phyloP scores from a whole-genome alignment of 2,329 filamentous ascomycete genomes.

The Trichophyton equinum region DNA sequence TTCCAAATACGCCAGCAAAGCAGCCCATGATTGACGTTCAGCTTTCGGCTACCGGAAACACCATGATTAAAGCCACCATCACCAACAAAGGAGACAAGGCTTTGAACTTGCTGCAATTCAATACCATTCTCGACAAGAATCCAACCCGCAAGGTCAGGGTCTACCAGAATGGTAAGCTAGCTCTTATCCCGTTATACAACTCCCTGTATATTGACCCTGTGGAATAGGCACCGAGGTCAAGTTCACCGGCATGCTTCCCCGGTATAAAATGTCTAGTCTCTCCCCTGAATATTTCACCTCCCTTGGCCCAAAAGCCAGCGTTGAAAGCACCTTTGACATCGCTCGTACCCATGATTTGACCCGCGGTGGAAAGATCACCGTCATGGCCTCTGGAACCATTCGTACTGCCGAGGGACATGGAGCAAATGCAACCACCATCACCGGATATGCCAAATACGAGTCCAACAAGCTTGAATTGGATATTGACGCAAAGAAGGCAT shows the following conservation, averaged over 20 bases:
- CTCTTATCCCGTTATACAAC: neutral
- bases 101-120: constrained; percentile 7
- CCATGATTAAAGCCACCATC: constrained; percentile 7
- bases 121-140: constrained; percentile 9
- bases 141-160: constrained; percentile 8
- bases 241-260: constrained; percentile 7
- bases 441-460: constrained; percentile 43
- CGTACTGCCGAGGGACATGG: constrained; percentile 17
- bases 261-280: neutral
- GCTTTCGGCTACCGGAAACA: constrained; percentile 8
- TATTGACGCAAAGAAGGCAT: constrained; percentile 47
- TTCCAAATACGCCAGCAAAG: neutral
- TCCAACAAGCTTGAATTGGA: constrained; percentile 47
- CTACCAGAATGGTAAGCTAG: constrained; percentile 8
- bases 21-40: neutral
- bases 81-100: constrained; percentile 7
- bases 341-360: constrained; percentile 10
- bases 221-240: constrained; percentile 5
- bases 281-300: constrained; percentile 3
- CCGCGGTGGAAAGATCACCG: constrained; percentile 2
- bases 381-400: constrained; percentile 7
- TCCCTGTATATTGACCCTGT: neutral
- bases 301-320: constrained; percentile 5
- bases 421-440: constrained; percentile 41
- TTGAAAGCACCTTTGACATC: constrained; percentile 7